phyloP scores from a whole-genome alignment of 257 asterid species.

The Solanum etuberosum region DNA sequence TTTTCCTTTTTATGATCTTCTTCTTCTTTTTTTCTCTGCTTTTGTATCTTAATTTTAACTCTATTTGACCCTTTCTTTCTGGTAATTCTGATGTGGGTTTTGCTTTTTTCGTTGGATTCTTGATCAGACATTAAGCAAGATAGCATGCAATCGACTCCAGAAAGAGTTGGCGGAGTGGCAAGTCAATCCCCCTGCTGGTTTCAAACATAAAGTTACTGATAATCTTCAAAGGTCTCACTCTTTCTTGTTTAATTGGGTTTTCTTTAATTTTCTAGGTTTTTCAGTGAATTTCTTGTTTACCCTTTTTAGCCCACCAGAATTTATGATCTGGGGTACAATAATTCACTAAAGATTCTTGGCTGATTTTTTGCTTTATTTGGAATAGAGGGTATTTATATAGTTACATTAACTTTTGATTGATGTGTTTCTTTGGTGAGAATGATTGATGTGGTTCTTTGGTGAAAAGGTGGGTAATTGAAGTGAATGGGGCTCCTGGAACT shows the following conservation, averaged over 20 bases:
- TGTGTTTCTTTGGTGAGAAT: background rate
- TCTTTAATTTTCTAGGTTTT: background rate
- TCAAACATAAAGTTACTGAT: constrained; percentile 81
- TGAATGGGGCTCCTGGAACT: constrained; percentile 41
- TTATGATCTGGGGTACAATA: background rate
- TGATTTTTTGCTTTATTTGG: background rate
- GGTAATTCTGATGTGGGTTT: background rate
- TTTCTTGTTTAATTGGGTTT: background rate
- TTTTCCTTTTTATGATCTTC: too few relatives aligned
- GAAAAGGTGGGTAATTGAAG: constrained; percentile 40
- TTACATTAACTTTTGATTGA: background rate
- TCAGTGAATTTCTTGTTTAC: background rate
- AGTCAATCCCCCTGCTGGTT: constrained; percentile 85
- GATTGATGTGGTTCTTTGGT: background rate
- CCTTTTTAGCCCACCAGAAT: background rate
- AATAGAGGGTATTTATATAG: background rate
- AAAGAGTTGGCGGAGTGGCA: constrained; percentile 98
- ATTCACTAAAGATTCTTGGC: background rate
- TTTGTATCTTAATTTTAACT: background rate
- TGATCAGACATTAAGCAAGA: constrained; percentile 79
- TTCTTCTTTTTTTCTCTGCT: background rate
- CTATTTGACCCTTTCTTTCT: background rate
- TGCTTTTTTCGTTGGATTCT: background rate
- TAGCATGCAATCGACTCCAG: constrained; percentile 94
- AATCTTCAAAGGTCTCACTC: constrained; percentile 71